Evolutionary conservation across 345 rosid species (phyloP), one percentile per base, ranked within the genome.

Genomic region (Gossypium arboreum): DNA sequence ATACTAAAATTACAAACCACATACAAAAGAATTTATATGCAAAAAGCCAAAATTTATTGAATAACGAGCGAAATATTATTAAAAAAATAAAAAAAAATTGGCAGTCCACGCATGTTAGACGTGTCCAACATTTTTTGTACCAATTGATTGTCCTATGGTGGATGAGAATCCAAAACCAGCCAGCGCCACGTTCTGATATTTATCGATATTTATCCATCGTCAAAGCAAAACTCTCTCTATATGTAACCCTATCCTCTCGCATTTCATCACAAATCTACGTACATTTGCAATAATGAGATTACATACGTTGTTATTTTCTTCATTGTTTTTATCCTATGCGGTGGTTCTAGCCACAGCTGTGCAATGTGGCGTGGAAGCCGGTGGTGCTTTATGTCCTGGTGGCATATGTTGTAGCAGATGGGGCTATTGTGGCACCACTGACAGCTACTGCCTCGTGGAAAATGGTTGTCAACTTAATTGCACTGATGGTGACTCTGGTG

Each of bases 351-450:
- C 22, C 58, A 43, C 76, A 12, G 90, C 86, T 11, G 81, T 77
- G 75, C 85, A 87, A 27, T 90, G 92, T 75, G 91, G 95, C 10
- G 22, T 71, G 10, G 84, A 79, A 78, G 88, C 86, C 2, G 84
- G 85, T 13, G 89, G 88, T 54, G 79, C 84, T 9, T 52, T 75
- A 24, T 88, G 90, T 59, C 81, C 90, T 7, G 79, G 79, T 70
- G 89, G 83, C 70, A 72, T 72, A 11, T 83, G 89, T 72, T 78
- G 85, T 65, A 82, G 89, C 81, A 10, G 34, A 48, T 84, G 12
- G 41, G 89, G 90, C 39, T 88, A 84, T 82, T 88, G 91, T 57
- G 93, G 91, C 57, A 1, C 72, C 75, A 75, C 86, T 0, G 9
- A 56, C 10, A 51, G 44, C 0, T 78, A 87, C 64, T 90, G 91